Evolutionary conservation across 768 basidiomycete species (phyloP).

Genomic region (Boletus subparvulus): DNA sequence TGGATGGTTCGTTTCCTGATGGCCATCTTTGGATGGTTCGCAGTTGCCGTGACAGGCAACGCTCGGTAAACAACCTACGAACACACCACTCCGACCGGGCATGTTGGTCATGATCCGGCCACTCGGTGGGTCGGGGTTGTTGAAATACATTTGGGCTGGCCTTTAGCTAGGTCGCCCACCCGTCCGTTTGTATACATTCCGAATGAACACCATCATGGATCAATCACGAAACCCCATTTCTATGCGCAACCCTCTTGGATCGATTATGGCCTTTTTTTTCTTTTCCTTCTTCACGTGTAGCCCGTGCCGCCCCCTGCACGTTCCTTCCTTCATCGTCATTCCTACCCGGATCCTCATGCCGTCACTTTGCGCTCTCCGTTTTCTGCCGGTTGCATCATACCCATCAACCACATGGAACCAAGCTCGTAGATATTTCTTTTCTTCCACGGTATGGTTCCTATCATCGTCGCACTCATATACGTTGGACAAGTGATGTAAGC

Average conservation of each 20-base stretch:
- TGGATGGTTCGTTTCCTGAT: constrained; percentile 81
- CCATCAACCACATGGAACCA: constrained; percentile 1
- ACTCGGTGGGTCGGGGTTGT: not conserved
- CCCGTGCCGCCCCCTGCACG: not conserved
- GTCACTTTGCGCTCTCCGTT: not conserved
- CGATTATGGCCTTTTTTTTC: not conserved
- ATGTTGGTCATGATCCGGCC: not conserved
- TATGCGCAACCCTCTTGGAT: constrained; percentile 8
- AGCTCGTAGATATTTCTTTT: not conserved
- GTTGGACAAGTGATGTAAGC: not conserved
- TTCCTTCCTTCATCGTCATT: not conserved
- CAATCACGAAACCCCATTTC: not conserved
- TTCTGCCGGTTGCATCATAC: constrained; percentile 1
- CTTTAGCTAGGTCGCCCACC: not conserved
- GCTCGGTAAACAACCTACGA: constrained; percentile 12
- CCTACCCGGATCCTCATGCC: not conserved
- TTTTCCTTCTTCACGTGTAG: not conserved
- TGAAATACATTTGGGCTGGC: not conserved
- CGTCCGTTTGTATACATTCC: not conserved
- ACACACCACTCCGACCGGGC: not conserved
- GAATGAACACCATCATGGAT: constrained; percentile 6
- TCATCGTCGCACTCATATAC: not conserved
- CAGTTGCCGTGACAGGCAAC: constrained; percentile 51
- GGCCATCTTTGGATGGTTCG: constrained; percentile 78
- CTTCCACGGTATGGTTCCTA: not conserved